A percentile compares a stretch with the other conserved stretches of the same genome.
These are phyloP conservation scores for Ephemerocybe angulata DNA, from an alignment of 768 basidiomycete species.

Conservation along the genomic window DNA sequence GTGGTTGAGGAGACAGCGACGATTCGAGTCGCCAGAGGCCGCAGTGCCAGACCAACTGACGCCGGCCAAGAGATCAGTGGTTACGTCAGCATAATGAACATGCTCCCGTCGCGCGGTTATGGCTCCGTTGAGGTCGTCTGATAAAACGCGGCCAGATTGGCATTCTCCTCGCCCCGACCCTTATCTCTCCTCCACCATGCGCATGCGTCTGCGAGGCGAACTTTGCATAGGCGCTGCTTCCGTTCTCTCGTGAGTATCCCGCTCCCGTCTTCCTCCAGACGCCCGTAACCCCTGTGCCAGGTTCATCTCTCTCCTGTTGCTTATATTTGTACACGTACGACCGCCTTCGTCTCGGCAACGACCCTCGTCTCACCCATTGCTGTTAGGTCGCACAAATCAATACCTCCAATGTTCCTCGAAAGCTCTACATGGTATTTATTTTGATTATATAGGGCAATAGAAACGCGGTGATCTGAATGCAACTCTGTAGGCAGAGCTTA, in stretches of 20 bases:
- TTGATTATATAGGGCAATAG: not conserved
- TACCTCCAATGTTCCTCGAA: conserved; percentile 66
- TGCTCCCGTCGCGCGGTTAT: conserved; percentile 2
- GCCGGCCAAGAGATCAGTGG: not conserved
- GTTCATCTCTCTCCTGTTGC: conserved; percentile 51
- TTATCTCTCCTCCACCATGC: conserved; percentile 15
- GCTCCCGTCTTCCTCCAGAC: conserved; percentile 11
- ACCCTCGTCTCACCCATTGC: conserved; percentile 22
- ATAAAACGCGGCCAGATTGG: conserved; percentile 5
- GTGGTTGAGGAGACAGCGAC: conserved; percentile 12
- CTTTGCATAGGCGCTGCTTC: conserved; percentile 70
- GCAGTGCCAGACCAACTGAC: not conserved
- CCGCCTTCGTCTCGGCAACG: conserved; percentile 6
- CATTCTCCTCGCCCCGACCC: conserved; percentile 17
- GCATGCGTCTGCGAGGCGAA: conserved; percentile 61
- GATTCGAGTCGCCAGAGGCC: conserved; percentile 4
- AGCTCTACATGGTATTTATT: conserved; percentile 64
- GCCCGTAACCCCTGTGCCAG: conserved; percentile 27
- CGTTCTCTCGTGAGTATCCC: conserved; percentile 58
- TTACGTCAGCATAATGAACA: conserved; percentile 5
- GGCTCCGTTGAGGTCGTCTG: conserved; percentile 4
- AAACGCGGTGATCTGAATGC: conserved; percentile 4
- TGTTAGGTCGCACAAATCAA: conserved; percentile 78
- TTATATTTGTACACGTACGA: conserved; percentile 81
- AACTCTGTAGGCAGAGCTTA: conserved; percentile 53